Conservation (phyloP, 495 filamentous ascomycete genomes). For the Aspergillus leporis region DNA sequence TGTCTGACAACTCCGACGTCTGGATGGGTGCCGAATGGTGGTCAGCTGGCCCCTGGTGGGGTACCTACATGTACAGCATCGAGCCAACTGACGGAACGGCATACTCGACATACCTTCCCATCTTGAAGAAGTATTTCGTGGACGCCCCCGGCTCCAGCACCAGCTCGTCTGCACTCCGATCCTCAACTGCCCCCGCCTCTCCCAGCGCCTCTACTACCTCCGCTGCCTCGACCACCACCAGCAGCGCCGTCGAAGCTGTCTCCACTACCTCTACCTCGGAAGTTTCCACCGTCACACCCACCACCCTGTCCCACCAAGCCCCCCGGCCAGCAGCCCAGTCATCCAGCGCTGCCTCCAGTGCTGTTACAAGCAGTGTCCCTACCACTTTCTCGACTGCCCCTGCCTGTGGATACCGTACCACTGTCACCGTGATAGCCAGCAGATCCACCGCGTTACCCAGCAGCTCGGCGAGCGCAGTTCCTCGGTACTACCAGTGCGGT, state of each 20-base stretch:
- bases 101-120: slow-evolving; percentile 41
- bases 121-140: slow-evolving; percentile 38
- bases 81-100: slow-evolving; percentile 58
- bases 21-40: slow-evolving; percentile 74
- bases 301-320: neutral
- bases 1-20: slow-evolving; percentile 62
- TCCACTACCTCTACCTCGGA: neutral
- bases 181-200: neutral
- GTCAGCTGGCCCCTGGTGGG: slow-evolving; percentile 64
- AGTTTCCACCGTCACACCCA: neutral
- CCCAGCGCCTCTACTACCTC: slow-evolving; percentile 12
- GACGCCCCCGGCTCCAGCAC: slow-evolving; percentile 15
- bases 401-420: slow-evolving; percentile 6
- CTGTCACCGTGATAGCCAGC: neutral
- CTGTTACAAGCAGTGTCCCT: neutral
- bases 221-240: slow-evolving; percentile 2
- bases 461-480: slow-evolving; percentile 23
- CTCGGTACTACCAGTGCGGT: slow-evolving; percentile 50
- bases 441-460: neutral
- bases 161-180: neutral
- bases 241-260: neutral
- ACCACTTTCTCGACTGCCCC: slow-evolving; percentile 17
- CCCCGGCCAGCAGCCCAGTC: neutral
- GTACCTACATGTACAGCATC: slow-evolving; percentile 59
- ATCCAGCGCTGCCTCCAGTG: neutral